Evolutionary conservation across 352 stramenopile genomes (phyloP), one percentile per base, ranked within the genome.

Genomic region (Peronospora belbahrii): DNA sequence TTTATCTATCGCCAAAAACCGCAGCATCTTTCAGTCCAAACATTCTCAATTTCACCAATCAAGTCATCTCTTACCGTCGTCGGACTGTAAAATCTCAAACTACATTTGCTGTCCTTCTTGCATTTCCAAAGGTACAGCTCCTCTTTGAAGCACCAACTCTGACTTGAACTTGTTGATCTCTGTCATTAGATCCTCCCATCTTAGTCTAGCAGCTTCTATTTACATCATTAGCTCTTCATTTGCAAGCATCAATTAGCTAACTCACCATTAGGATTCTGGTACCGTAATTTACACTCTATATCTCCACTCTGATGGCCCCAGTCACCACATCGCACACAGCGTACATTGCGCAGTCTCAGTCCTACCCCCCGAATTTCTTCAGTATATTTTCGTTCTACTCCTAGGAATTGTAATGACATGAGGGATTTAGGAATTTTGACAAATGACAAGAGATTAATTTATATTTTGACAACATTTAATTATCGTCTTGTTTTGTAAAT

Each of bases 251-350:
- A 18, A 22, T 38, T 2, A 24, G 5, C 6, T 9, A 28, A 46
- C 49, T 34, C 49, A 83, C 71, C 75, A 38, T 83, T 78, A 0
- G 83, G 80, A 38, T 94, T 95, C 4, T 65, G 58, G 41, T 94
- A 62, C 9, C 73, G 65, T 34, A 90, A 32, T 32, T 69, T 52
- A 48, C 84, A 95, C 58, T 95, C 84, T 20, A 83, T 65, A 33
- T 95, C 84, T 9, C 83, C 83, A 15, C 75, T 91, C 42, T 81
- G 67, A 52, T 95, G 84, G 6, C 84, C 84, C 81, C 83, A 95
- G 37, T 85, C 62, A 1, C 67, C 65, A 33, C 84, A 95, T 15
- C 83, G 76, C 35, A 93, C 72, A 48, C 84, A 95, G 14, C 65
- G 63, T 25, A 94, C 78, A 50, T 95, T 93, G 44, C 84, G 83